Evolutionary conservation across 441 rosid species (phyloP), one percentile per base, ranked within the genome.

Genomic region (Aquilaria agallochum): DNA sequence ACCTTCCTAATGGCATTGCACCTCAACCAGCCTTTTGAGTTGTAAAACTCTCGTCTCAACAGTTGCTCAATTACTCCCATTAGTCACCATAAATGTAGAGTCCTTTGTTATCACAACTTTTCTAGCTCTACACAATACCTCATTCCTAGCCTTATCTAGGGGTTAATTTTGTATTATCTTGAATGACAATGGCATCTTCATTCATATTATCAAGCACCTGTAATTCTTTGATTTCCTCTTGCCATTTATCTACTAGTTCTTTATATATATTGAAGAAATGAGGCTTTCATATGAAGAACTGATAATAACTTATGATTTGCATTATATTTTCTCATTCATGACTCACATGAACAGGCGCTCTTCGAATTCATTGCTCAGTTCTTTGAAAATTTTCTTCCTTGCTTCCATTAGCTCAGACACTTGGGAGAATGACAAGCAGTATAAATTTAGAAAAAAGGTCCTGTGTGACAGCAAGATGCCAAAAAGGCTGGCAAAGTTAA

Each of bases 211-310:
- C 96, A 34, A 84, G 80, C 74, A 84, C 58, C 53, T 83, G 80
- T 70, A 91, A 66, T 65, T 87, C 95, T 76, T 80, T 85, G 64
- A 89, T 83, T 78, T 89, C 95, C 31, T 89, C 94, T 68, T 87
- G 94, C 96, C 99, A 91, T 69, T 83, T 91, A 70, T 86, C 96
- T 60, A 87, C 75, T 46, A 80, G 85, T 63, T 91, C 97, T 83
- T 76, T 86, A 58, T 87, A 91, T 58, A 89, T 74, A 88, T 96
- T 91, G 82, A 44, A 62, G 20, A 40, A 40, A 40, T 40, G 45
- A 20, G 45, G 11, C 44, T 53, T 62, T 34, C 20, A 56, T 20
- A 0, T 1, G 3, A n/a, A 33, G 2, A 59, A 11, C 8, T 8
- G 50, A 32, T 55, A 7, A 33, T 53, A 11, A 44, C 13, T 65